Base-by-base conservation (phyloP, 2,329 filamentous ascomycete species). In the Didymella arachidicola region DNA sequence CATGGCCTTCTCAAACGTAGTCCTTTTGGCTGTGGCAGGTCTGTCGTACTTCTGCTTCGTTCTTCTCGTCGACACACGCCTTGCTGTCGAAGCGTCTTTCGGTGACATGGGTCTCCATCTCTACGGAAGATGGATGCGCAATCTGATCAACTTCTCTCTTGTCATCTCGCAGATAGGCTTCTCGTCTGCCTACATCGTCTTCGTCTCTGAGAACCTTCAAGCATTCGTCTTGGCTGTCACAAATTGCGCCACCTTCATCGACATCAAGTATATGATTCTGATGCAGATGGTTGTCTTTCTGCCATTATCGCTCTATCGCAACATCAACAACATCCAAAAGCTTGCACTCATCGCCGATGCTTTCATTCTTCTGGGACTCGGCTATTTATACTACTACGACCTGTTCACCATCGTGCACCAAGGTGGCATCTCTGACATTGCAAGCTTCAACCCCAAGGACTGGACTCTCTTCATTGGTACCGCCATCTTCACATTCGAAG, bases 391-490 rank as follows among this genome's bases (percentile, higher is more conserved):
- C 75, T 98, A 97, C 81, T 98, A 93, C 79, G 95, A 98, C 72
- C 84, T 98, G 63, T 81, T 90, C 66, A 97, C 94, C 1, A 88
- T 99, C 50, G 87, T 87, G 62, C 82, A 81, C 46, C 83, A 92
- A 53, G 81, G 85, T 56, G 92, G 92, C 12, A 79, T 97, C 25
- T 85, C 92, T 5, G 95, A 99, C 74, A 93, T 98, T 71, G 86
- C 90, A 67, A 84, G 90, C 71, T 98, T 99, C 84, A 99, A 99
- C 80, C 79, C 89, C 39, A 87, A 90, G 60, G 89, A 93, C 75
- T 99, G 96, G 95, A 97, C 95, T 0, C 84, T 99, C 4, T 98
- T 99, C 77, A 99, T 99, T 69, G 96, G 95, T 61, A 99, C 96
- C 0, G 95, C 96, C 27, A 98, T 99, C 75, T 99, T 99, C 80